Evolutionary conservation across 495 filamentous ascomycete species (phyloP).

Genomic region (Delitschia confertaspora): DNA sequence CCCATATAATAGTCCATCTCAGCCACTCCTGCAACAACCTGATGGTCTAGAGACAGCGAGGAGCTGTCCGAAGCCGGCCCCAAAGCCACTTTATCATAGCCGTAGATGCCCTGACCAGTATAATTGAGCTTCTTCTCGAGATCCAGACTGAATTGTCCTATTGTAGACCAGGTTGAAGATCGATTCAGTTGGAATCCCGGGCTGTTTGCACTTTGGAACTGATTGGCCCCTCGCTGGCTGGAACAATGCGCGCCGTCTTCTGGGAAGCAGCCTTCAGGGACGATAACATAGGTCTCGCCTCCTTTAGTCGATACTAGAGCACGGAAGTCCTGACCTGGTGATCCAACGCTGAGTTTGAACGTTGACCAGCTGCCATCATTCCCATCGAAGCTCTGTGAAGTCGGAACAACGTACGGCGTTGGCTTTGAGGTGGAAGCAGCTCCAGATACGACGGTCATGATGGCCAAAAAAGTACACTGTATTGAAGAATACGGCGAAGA

Average conservation of each 20-base stretch:
- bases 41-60: slow-evolving; percentile 18
- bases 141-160: slow-evolving; percentile 21
- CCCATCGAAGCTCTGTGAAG: slow-evolving; percentile 24
- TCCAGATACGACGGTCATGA: slow-evolving; percentile 16
- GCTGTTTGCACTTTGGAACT: slow-evolving; percentile 18
- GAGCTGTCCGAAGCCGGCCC: slow-evolving; percentile 10
- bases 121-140: slow-evolving; percentile 20
- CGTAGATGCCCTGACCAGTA: slow-evolving; percentile 18
- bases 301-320: slow-evolving; percentile 24
- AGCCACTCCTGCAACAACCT: slow-evolving; percentile 21
- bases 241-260: slow-evolving; percentile 21
- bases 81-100: slow-evolving; percentile 24
- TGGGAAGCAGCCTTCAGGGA: slow-evolving; percentile 21
- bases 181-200: slow-evolving; percentile 21
- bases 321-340: slow-evolving; percentile 25
- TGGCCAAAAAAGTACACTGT: neutral
- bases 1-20: slow-evolving; percentile 26
- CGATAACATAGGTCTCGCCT: slow-evolving; percentile 18
- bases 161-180: slow-evolving; percentile 20
- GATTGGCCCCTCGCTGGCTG: slow-evolving; percentile 12
- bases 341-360: slow-evolving; percentile 24
- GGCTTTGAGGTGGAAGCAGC: slow-evolving; percentile 8
- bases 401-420: slow-evolving; percentile 23
- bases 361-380: slow-evolving; percentile 28
- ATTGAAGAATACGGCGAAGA: too few species aligned